A percentile compares a stretch with the other conserved stretches of the same genome.
Conservation (phyloP, 176 grass and related monocot genomes). For the Aechmea fasciata region DNA sequence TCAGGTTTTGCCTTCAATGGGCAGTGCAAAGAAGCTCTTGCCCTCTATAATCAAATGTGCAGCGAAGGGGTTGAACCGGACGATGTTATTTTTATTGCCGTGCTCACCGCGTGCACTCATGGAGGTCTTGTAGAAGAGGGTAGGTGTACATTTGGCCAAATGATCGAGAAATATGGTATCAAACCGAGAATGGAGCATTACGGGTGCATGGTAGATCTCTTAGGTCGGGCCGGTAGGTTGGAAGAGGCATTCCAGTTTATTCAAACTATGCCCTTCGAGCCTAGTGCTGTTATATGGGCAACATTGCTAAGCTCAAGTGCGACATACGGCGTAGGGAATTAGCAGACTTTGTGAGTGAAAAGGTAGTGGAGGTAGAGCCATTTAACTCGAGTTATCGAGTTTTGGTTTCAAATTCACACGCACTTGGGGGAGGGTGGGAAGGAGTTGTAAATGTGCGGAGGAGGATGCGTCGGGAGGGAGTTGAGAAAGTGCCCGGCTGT, state of each 20-base stretch:
- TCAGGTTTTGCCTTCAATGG: slow-evolving; percentile 48
- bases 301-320: slow-evolving; percentile 42
- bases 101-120: slow-evolving; percentile 38
- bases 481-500: slow-evolving; percentile 40
- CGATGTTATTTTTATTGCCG: slow-evolving; percentile 28
- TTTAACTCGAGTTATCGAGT: slow-evolving; percentile 38
- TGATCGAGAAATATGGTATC: slow-evolving; percentile 29
- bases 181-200: slow-evolving; percentile 26
- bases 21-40: slow-evolving; percentile 24
- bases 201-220: slow-evolving; percentile 18
- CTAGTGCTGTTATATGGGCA: slow-evolving; percentile 38
- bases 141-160: slow-evolving; percentile 34
- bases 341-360: slow-evolving; percentile 30
- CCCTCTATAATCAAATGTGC: slow-evolving; percentile 29
- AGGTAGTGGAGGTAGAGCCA: slow-evolving; percentile 32
- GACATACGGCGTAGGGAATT: slow-evolving; percentile 31
- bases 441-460: slow-evolving; percentile 25
- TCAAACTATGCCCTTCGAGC: slow-evolving; percentile 30
- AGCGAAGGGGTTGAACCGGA: slow-evolving; percentile 29
- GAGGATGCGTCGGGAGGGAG: slow-evolving; percentile 22
- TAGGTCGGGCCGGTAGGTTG: slow-evolving; percentile 44
- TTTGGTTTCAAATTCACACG: slow-evolving; percentile 41
- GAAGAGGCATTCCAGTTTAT: slow-evolving; percentile 37
- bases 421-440: slow-evolving; percentile 34
- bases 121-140: slow-evolving; percentile 45